phyloP scores from a whole-genome alignment of 2,329 filamentous ascomycete genomes.

The Aquanectria penicillioides region DNA sequence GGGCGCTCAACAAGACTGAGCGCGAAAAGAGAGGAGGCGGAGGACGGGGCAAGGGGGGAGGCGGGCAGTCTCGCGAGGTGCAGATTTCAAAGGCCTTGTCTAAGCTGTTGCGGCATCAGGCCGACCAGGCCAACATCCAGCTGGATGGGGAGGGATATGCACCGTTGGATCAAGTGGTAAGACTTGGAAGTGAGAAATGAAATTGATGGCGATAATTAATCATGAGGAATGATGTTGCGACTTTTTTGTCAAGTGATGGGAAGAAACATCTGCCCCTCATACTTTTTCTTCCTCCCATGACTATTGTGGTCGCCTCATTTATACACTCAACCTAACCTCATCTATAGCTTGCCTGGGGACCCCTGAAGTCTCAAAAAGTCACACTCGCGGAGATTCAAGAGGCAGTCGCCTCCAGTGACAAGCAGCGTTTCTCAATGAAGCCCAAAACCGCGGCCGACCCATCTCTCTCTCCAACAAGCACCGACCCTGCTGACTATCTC shows the following conservation, averaged over 20 bases:
- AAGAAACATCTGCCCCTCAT: too few relatives aligned
- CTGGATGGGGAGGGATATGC: conserved; percentile 70
- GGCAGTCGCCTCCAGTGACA: conserved; percentile 80
- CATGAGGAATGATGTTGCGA: too few relatives aligned
- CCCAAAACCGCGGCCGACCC: conserved; percentile 52
- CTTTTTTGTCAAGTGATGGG: background rate
- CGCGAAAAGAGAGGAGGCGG: conserved; percentile 43
- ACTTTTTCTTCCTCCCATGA: too few relatives aligned
- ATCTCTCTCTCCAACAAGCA: conserved; percentile 36
- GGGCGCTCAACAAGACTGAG: conserved; percentile 18
- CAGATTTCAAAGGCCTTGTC: conserved; percentile 65
- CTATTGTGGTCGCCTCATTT: too few relatives aligned
- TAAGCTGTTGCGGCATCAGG: conserved; percentile 65
- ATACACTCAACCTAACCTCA: conserved; percentile 11
- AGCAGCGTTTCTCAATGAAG: conserved; percentile 89
- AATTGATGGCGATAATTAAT: too few relatives aligned
- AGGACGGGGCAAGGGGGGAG: conserved; percentile 43
- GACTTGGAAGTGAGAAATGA: conserved; percentile 49
- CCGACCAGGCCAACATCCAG: conserved; percentile 63
- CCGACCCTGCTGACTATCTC: conserved; percentile 74
- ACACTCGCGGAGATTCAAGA: conserved; percentile 78
- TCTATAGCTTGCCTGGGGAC: conserved; percentile 61
- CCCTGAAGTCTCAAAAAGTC: conserved; percentile 75
- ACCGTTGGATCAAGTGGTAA: conserved; percentile 66
- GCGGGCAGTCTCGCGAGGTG: conserved; percentile 53